Base-by-base conservation (phyloP, 768 basidiomycete genomes). In the Austroboletus festivus region DNA sequence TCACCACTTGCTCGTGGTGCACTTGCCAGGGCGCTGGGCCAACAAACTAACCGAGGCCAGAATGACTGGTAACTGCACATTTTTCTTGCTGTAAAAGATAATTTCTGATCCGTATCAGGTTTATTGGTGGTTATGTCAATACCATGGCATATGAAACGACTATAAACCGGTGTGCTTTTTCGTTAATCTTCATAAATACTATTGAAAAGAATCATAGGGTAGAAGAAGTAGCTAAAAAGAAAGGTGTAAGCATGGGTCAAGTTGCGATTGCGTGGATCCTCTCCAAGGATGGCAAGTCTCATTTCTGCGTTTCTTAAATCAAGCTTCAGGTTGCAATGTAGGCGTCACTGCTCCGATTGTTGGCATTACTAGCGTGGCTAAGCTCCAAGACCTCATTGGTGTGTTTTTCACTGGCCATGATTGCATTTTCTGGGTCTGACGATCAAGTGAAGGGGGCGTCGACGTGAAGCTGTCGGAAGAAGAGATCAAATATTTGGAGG, bases 401-500 rank as follows among this genome's bases (percentile, higher is more conserved):
- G 33, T 13, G 67, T 53, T 38, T 9, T 46, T 5, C 24, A 15
- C 26, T 40, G 13, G 10, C 20, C 7, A 40, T 22, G 20, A 10
- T 3, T 2, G 31, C 13, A 35, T n/a, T 35, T 30, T 4, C 12
- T 24, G 16, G 40, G 44, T 16, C 43, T 63, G 18, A 63, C n/a
- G 18, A 26, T 2, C 5, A 6, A 15, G 30, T 26, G 13, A 44
- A 72, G 71, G 47, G 44, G 62, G 62, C 1, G 59, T 77, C 37
- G 62, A 77, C 28, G 53, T 81, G 39, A 61, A 71, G 38, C 64
- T 82, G 50, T 72, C 72, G 0, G 61, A 62, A 15, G 81, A 80
- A 21, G 81, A 82, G 51, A 64, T 76, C 31, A 65, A 71, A 47
- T 70, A 67, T 38, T 65, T 82, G 41, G 71, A 72, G 40, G 72